Base-by-base conservation (phyloP, 2,329 filamentous ascomycete genomes). In the Aspergillus sp. region DNA sequence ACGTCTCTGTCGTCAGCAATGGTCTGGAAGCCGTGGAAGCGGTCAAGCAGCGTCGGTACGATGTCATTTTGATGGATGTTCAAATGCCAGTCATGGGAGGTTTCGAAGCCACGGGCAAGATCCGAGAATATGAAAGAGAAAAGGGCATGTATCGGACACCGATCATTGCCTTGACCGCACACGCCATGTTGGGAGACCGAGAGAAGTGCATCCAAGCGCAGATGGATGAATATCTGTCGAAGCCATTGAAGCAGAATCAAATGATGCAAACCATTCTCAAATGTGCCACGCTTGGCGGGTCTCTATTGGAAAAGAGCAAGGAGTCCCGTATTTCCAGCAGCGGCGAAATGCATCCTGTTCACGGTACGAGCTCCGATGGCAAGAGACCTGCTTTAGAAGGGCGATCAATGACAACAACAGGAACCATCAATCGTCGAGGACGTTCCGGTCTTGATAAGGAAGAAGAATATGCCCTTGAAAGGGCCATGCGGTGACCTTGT, bases 51-150 rank as follows among this genome's bases (percentile, higher is more conserved):
- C 91, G 86, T 72, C 86, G 88, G 65, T 98, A 94, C 66, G 93
- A 98, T 67, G 88, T 95, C 52, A 93, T 98, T 55, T 79, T 98
- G 43, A 98, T 98, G 93, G 93, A 98, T 65, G 93, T 98, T 15
- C 93, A 97, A 67, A 98, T 98, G 93, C 93, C 93, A n/a, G 87
- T 97, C 61, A 97, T 97, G 90, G 93, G 93, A 65, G 93, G 93
- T 41, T 97, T 98, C 65, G 93, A 98, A 71, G 90, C 93, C 12
- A 98, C 93, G 4, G 88, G 84, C 57, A 95, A 95, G 75, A 98
- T 98, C 57, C 83, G 93, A 61, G 90, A 96, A 67, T 97, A 91
- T 68, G 93, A 98, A 68, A 83, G 85, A 51, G 86, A 84, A 55
- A 81, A 88, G 57, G 85, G 84, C 47, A 80, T 88, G 30, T 83